Percentiles rank a stretch among this genome's conserved stretches.
Conservation (phyloP, 2,329 filamentous ascomycete species). For the Cercospora citrullina region DNA sequence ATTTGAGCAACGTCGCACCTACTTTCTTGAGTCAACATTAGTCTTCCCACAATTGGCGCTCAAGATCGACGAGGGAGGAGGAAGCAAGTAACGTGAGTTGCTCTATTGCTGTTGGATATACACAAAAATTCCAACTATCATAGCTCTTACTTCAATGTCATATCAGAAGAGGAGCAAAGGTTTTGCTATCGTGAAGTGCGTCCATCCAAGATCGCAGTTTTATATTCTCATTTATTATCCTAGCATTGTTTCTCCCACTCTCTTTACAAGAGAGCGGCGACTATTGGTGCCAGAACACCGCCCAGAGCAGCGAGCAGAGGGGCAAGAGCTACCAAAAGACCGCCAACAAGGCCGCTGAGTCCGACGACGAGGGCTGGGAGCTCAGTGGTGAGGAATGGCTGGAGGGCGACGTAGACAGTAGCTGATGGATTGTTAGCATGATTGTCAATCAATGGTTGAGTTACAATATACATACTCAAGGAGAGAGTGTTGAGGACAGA, state of each 20-base stretch:
- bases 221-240: neutral
- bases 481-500: conserved; percentile 16
- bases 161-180: neutral
- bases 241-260: too few species aligned
- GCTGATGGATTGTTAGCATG: conserved; percentile 5
- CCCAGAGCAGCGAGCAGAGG: conserved; percentile 15
- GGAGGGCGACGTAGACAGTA: conserved; percentile 14
- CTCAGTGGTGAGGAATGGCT: conserved; percentile 17
- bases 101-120: neutral
- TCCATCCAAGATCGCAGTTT: neutral
- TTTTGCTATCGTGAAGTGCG: neutral
- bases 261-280: conserved; percentile 4
- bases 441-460: too few species aligned
- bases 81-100: neutral
- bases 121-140: neutral
- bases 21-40: too few species aligned
- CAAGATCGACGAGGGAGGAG: neutral
- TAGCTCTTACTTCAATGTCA: neutral
- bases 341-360: conserved; percentile 11
- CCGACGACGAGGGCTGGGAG: conserved; percentile 11
- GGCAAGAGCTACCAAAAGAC: conserved; percentile 8
- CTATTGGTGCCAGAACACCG: conserved; percentile 16
- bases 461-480: neutral
- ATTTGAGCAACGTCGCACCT: too few species aligned
- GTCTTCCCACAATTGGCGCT: neutral